phyloP scores from a whole-genome alignment of 1,284 basidiomycete genomes.

The Phellinidium pouzarii region DNA sequence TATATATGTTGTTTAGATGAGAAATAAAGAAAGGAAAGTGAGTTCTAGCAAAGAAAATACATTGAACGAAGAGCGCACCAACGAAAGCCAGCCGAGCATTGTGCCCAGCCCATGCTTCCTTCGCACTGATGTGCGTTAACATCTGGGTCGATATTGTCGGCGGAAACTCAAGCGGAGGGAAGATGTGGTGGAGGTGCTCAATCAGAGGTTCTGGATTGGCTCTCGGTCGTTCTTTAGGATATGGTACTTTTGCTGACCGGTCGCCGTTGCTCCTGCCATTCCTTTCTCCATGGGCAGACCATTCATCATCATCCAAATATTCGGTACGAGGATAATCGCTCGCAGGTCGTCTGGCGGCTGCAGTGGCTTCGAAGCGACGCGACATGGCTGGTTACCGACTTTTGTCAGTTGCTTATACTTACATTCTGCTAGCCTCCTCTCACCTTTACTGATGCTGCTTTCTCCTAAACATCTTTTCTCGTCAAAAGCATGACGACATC shows the following conservation, averaged over 20 bases:
- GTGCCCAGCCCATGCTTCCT: slow-evolving; percentile 53
- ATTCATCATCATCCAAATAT: slow-evolving; percentile 11
- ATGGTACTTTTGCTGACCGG: neutral
- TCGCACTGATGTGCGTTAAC: slow-evolving; percentile 70
- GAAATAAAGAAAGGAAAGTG: neutral
- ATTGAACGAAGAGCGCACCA: slow-evolving; percentile 37
- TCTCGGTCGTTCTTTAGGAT: slow-evolving; percentile 9
- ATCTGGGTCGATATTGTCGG: slow-evolving; percentile 61
- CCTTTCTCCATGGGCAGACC: neutral
- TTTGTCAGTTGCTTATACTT: neutral
- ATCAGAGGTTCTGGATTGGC: slow-evolving; percentile 30
- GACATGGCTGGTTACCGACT: neutral
- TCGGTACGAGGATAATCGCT: neutral
- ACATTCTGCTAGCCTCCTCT: neutral
- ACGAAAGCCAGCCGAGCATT: slow-evolving; percentile 65
- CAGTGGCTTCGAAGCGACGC: slow-evolving; percentile 10
- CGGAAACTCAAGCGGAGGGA: slow-evolving; percentile 62
- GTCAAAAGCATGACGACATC: neutral
- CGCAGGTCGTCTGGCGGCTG: slow-evolving; percentile 2
- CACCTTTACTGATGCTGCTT: neutral
- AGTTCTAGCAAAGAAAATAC: neutral
- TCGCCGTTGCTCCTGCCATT: neutral
- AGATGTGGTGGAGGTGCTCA: slow-evolving; percentile 53
- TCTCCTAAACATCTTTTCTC: neutral
- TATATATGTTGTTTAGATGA: no score